Conservation (phyloP, 2,329 filamentous ascomycete species). For the Ophiostoma australiae region DNA sequence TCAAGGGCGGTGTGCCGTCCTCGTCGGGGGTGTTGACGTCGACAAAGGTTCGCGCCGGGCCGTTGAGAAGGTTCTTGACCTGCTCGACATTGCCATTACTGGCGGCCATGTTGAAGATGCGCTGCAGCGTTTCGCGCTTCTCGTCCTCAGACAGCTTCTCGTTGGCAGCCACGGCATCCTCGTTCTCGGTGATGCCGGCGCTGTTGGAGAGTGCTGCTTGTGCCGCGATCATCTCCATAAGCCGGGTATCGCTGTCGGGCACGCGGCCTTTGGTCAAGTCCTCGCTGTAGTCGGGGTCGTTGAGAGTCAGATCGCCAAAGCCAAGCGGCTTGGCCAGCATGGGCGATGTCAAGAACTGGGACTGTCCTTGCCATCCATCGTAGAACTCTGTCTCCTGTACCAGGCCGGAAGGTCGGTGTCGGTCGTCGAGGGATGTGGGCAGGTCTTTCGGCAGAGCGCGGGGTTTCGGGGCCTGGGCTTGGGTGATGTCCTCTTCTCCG, state of each 20-base stretch:
- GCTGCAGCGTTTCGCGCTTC: conserved; percentile 78
- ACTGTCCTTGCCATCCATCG: conserved; percentile 98
- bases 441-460: conserved; percentile 71
- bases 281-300: conserved; percentile 70
- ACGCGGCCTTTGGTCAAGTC: conserved; percentile 51
- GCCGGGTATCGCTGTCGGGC: conserved; percentile 73
- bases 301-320: conserved; percentile 75
- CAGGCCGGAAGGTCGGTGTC: conserved; percentile 61
- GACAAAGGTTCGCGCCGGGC: conserved; percentile 68
- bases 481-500: conserved; percentile 19
- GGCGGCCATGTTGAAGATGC: conserved; percentile 86
- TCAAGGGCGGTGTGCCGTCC: conserved; percentile 91
- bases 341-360: conserved; percentile 86
- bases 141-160: conserved; percentile 67
- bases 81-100: conserved; percentile 90
- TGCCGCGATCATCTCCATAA: conserved; percentile 94
- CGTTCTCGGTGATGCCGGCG: conserved; percentile 61
- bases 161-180: conserved; percentile 72
- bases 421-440: conserved; percentile 86
- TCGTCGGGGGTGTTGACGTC: conserved; percentile 86
- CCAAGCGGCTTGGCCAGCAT: conserved; percentile 76
- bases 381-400: conserved; percentile 91
- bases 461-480: conserved; percentile 44
- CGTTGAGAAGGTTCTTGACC: conserved; percentile 68
- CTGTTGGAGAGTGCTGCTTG: conserved; percentile 70